phyloP scores from a whole-genome alignment of 768 basidiomycete species.

The Lepiota subincarnata region DNA sequence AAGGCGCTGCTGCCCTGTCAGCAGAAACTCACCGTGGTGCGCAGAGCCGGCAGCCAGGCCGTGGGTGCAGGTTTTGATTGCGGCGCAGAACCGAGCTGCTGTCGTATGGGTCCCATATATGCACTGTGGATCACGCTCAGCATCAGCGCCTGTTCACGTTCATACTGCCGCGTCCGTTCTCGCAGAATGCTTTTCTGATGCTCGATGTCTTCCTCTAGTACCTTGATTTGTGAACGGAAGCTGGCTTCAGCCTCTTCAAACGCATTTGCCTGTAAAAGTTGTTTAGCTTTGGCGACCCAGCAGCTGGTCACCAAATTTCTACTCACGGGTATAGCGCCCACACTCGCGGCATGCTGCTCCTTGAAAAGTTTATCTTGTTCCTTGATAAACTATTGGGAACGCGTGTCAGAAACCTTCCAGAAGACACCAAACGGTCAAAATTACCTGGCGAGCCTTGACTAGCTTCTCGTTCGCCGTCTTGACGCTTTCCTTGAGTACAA shows the following conservation, averaged over 20 bases:
- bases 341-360: slow-evolving; percentile 66
- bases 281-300: neutral
- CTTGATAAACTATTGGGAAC: slow-evolving; percentile 76
- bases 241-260: slow-evolving; percentile 73
- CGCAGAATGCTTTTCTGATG: slow-evolving; percentile 51
- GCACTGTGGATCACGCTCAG: slow-evolving; percentile 66
- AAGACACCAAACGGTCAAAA: slow-evolving; percentile 10
- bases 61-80: slow-evolving; percentile 49
- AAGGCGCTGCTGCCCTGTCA: neutral
- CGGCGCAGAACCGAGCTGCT: slow-evolving; percentile 49
- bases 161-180: slow-evolving; percentile 60
- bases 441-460: slow-evolving; percentile 70
- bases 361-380: slow-evolving; percentile 87
- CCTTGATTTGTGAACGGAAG: slow-evolving; percentile 60
- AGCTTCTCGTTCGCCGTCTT: slow-evolving; percentile 76
- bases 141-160: slow-evolving; percentile 79
- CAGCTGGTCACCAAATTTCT: neutral
- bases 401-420: neutral
- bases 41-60: slow-evolving; percentile 63
- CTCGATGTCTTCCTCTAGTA: slow-evolving; percentile 59
- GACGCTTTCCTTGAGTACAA: slow-evolving; percentile 62
- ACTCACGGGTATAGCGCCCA: slow-evolving; percentile 42
- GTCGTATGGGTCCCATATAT: slow-evolving; percentile 61
- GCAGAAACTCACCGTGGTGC: slow-evolving; percentile 39
- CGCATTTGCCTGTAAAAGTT: slow-evolving; percentile 31